Base-by-base conservation (phyloP, 2,329 filamentous ascomycete species). In the Exophiala oligosperma region DNA sequence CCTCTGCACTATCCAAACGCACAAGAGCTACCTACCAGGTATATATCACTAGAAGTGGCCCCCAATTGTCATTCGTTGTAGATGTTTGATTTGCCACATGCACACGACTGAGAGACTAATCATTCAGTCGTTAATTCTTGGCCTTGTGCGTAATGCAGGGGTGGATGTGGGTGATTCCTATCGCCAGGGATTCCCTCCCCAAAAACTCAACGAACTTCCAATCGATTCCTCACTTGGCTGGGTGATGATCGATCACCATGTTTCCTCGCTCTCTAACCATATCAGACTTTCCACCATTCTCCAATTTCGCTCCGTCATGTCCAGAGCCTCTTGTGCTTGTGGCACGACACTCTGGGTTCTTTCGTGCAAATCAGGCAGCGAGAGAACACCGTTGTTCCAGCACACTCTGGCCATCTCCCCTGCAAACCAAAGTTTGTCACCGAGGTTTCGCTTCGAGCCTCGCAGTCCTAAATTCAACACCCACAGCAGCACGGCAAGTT, bases 401-500 rank as follows among this genome's bases (percentile, higher is more conserved):
- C 59, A 61, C 14, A 57, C n/a, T 43, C 47, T 37, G 4, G 58
- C 58, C 21, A 54, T 32, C 44, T 48, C 32, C 21, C 32, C 26
- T 6, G 47, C 43, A 41, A 58, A 61, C 55, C 54, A 61, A 17
- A 17, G 23, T 17, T 46, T 53, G 23, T 43, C 26, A n/a, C 52
- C 21, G 5, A 24, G 21, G 3, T 54, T n/a, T 17, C 32, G 49
- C 17, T 43, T 37, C n/a, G 54, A 57, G 2, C 51, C 53, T 11
- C 46, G 53, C 50, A 57, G 56, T 12, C 60, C 60, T 5, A 62
- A n/a, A 37, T 52, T 50, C n/a, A 62, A 35, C 7, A 59, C 43
- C 60, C 60, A 62, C 24, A 59, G 43, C 29, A 62, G 21, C 17
- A 60, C 9, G 5, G 60, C 44, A 5, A 53, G 21, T 23, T 38